A percentile compares a stretch with the other conserved stretches of the same genome.
These are phyloP conservation scores for Discostella stelligeroides DNA, from an alignment of 108 stramenopile genomes.

Conservation along the genomic window DNA sequence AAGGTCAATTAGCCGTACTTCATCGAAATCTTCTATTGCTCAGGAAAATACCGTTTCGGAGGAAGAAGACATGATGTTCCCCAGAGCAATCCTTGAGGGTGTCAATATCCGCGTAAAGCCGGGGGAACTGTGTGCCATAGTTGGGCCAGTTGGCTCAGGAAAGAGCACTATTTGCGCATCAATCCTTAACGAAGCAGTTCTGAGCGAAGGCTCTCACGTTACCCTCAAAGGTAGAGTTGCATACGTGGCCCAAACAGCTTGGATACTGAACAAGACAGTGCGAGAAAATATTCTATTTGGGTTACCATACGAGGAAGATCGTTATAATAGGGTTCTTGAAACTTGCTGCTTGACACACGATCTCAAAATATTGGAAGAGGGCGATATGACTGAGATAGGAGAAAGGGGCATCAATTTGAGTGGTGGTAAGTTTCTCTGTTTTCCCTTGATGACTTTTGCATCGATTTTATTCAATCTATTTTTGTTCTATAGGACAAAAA, in stretches of 20 bases:
- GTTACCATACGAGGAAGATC: conserved; percentile 66
- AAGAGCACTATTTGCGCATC: conserved; percentile 78
- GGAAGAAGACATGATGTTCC: conserved; percentile 45
- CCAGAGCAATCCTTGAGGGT: conserved; percentile 51
- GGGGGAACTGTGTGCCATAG: conserved; percentile 83
- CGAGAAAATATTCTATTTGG: conserved; percentile 95
- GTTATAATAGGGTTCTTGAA: conserved; percentile 74
- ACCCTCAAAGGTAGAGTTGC: conserved; percentile 64
- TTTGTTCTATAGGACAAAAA: conserved; percentile 57
- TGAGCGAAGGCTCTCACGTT: conserved; percentile 51
- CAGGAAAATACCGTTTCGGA: conserved; percentile 4
- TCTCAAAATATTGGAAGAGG: conserved; percentile 67
- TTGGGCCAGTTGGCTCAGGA: conserved; percentile 86
- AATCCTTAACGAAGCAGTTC: conserved; percentile 76
- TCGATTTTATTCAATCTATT: conserved; percentile 6
- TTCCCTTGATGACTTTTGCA: conserved; percentile 5
- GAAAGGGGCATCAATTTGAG: conserved; percentile 91
- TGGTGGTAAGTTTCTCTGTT: conserved; percentile 73
- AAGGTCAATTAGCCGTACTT: not conserved
- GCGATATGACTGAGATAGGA: conserved; percentile 94
- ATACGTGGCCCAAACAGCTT: conserved; percentile 89
- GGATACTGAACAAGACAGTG: conserved; percentile 93
- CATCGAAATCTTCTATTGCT: conserved; percentile 16
- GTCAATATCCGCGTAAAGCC: conserved; percentile 49
- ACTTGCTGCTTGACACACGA: conserved; percentile 81